Evolutionary conservation across 805 yeast species (phyloP), one percentile per base, ranked within the genome.

Genomic region (Candida nemodendra): DNA sequence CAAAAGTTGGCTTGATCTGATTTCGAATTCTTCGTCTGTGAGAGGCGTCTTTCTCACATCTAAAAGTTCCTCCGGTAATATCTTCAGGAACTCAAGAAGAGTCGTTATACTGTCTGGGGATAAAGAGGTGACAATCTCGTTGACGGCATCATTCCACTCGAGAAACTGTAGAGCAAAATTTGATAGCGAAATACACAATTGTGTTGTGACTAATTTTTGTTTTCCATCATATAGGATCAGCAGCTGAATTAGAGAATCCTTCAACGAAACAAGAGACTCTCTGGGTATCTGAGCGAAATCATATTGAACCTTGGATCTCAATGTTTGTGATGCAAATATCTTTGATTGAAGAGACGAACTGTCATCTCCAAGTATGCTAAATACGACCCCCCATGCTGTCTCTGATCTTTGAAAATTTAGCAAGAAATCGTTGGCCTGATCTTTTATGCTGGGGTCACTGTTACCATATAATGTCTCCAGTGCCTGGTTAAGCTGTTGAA

Each of bases 241-340:
- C 31, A 87, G 66, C 9, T 70, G 65, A 19, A 93, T 62, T 32
- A 90, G 56, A 1, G 89, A 76, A 39, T 78, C 75, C 54, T 88
- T 86, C 41, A 93, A 71, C n/a, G 72, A 74, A 13, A 63, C 50
- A 35, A 79, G 62, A n/a, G 78, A 68, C 4, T 71, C 74, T 17
- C 62, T 68, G 0, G 88, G 85, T 4, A 93, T 64, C 61, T 93
- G 98, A 36, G 73, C 68, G 47, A 91, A 68, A 62, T 93, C 98
- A 59, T 86, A 90, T 9, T 85, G 84, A 35, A 88, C 75, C 56
- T 82, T 90, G 30, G 90, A 81, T 45, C 96, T 71, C 44, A 93
- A 65, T 0, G 99, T 93, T 59, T 95, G 99, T 0, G 97, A 84
- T 12, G 91, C 83, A 66, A 95, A 93, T 53, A 93, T 69, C 52